Base-by-base conservation (phyloP, 495 filamentous ascomycete genomes). In the Xylaria grammica region DNA sequence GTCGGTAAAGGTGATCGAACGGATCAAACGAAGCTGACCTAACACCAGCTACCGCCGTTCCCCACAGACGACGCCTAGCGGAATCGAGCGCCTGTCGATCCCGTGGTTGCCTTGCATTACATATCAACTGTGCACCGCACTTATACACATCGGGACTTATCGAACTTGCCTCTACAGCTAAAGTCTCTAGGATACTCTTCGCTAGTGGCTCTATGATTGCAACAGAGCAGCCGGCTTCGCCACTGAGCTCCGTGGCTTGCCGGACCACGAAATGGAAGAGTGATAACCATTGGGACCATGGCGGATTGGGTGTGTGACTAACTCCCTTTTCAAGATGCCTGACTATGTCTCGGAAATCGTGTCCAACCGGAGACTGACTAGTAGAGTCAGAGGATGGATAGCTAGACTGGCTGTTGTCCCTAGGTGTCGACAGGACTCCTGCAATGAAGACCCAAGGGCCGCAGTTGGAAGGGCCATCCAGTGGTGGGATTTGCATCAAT, bases 201-300 rank as follows among this genome's bases (percentile, higher is more conserved):
- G 91, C 85, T 22, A 97, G 72, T 10, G 91, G 92, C 61, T 94
- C 92, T 29, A 92, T 78, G 13, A 91, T 80, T 29, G 85, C 81
- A 20, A 86, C 78, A 3, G 86, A 83, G 24, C 87, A 79, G 2
- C 83, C 85, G 5, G 80, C 82, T 62, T 91, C 86, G 6, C 92
- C 91, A 44, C 85, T 84, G 64, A 94, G 90, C 9, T 79, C 77
- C 51, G 81, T 82, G 11, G 90, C 84, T 51, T 84, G 82, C n/a
- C 78, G 76, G 15, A 85, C 76, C 19, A 91, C 80, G 2, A 81
- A 76, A 11, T 82, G 76, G 52, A 92, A 85, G 0, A 96, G 73
- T 6, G 79, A 71, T 56, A 83, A 76, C 91, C 91, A 94, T 27
- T 79, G 78, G 22, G 83, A 63, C 63, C 69, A 77, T 15, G 79